Conservation (phyloP, 305 asterid genomes). For the Fraxinus floribunda region DNA sequence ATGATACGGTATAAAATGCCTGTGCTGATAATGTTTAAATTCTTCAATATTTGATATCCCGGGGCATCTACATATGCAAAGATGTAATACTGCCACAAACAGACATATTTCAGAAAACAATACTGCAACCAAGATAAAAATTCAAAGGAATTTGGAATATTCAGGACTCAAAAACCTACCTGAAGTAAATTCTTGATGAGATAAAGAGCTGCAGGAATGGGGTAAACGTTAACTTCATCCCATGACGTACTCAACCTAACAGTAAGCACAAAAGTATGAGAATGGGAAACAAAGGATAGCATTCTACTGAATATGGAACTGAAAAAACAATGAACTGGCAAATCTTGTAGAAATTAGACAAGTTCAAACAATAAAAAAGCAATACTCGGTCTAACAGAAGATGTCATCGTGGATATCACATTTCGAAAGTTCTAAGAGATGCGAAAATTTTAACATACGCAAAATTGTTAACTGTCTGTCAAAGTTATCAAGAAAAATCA, state of each 20-base stretch:
- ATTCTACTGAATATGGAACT: not conserved
- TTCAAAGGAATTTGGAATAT: not conserved
- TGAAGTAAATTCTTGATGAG: conserved; percentile 96
- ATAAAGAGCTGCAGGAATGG: conserved; percentile 94
- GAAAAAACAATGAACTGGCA: conserved; percentile 9
- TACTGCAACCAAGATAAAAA: conserved; percentile 12
- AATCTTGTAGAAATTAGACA: conserved; percentile 15
- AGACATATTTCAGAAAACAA: conserved; percentile 29
- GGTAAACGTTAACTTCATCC: conserved; percentile 91
- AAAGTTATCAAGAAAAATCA: not conserved
- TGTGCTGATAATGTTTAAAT: conserved; percentile 92
- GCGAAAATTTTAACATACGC: not conserved
- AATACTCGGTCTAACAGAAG: conserved; percentile 10
- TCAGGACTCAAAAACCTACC: conserved; percentile 43
- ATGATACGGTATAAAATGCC: conserved; percentile 86
- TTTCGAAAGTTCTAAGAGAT: conserved; percentile 13
- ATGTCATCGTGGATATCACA: conserved; percentile 19
- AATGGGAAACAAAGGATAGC: conserved; percentile 18
- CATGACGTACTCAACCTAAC: conserved; percentile 84
- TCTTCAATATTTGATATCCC: conserved; percentile 96
- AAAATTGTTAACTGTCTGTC: not conserved
- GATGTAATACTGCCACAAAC: conserved; percentile 79
- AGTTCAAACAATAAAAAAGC: conserved; percentile 13
- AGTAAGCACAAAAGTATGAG: conserved; percentile 15
- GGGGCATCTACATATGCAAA: conserved; percentile 99